Conservation (phyloP, 2,329 filamentous ascomycete genomes). For the Alternaria sp. region DNA sequence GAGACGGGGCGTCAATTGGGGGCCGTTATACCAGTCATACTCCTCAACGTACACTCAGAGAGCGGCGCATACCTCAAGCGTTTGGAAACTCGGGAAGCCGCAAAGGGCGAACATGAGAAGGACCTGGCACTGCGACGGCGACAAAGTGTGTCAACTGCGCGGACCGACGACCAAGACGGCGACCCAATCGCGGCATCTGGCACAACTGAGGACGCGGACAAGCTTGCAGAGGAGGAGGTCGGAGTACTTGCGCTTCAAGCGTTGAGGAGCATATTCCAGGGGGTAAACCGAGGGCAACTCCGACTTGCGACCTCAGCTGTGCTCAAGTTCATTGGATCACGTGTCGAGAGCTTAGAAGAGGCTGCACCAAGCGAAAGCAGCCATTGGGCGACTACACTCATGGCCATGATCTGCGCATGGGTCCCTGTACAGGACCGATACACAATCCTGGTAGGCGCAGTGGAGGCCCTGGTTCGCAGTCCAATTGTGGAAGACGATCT, state of each 20-base stretch:
- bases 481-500: slow-evolving; percentile 75
- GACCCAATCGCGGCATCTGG: slow-evolving; percentile 74
- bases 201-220: slow-evolving; percentile 86
- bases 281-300: slow-evolving; percentile 83
- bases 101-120: slow-evolving; percentile 72
- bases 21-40: slow-evolving; percentile 80
- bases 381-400: slow-evolving; percentile 84
- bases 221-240: slow-evolving; percentile 86
- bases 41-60: slow-evolving; percentile 85
- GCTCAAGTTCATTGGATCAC: slow-evolving; percentile 71
- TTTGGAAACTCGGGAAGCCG: slow-evolving; percentile 71
- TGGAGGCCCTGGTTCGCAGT: slow-evolving; percentile 76
- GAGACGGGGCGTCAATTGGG: slow-evolving; percentile 79
- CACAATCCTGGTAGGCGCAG: slow-evolving; percentile 81
- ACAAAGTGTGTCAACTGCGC: slow-evolving; percentile 80
- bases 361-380: slow-evolving; percentile 58
- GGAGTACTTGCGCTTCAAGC: slow-evolving; percentile 85
- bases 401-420: slow-evolving; percentile 83
- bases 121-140: slow-evolving; percentile 71
- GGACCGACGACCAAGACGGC: slow-evolving; percentile 73
- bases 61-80: slow-evolving; percentile 73
- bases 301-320: slow-evolving; percentile 77
- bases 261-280: slow-evolving; percentile 83
- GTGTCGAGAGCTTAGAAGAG: slow-evolving; percentile 41
- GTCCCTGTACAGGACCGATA: slow-evolving; percentile 94